Base-by-base conservation (phyloP, 345 rosid genomes). In the Eucalyptus erythrocorys region DNA sequence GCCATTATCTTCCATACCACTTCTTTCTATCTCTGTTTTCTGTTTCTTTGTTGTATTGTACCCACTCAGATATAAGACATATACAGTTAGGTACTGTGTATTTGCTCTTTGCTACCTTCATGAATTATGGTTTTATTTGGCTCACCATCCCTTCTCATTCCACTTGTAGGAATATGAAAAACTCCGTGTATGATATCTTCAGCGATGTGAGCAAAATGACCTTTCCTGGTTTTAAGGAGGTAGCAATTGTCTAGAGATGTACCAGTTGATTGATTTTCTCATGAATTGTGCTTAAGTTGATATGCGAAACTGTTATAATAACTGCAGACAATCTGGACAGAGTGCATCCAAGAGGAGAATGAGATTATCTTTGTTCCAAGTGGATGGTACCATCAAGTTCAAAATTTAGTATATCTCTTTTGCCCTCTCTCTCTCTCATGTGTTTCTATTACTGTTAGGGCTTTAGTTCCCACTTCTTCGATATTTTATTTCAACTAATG, bases 321-420 rank as follows among this genome's bases (percentile, higher is more conserved):
- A 37, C n/a, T 90, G 91, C 90, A 96, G 99, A 94, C 98, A 61
- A 85, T 93, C 89, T 97, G 99, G 99, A 88, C 94, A 88, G 99
- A 95, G 86, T 96, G 98, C 92, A 90, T 90, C 91, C 99, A 96
- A 92, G 96, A 93, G 89, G 87, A 91, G 50, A 95, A 95, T 87
- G 98, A 96, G 90, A 91, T 94, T 87, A 94, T 96, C 88, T 96
- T 95, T 94, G 99, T 96, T 87, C 99, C 99, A 43, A 96, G 99
- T 87, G 99, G 99, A 90, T 97, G 99, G 99, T 96, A 95, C 93
- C 98, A 97, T 94, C 99, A 97, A 96, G 99, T 97, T 87, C 97
- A 94, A 87, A 97, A 97, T 95, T 91, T 96, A 96, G 99, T 96
- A 93, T 87, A 90, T 89, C 61, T 15, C 66, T 13, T 71, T 49